Evolutionary conservation across 345 rosid species (phyloP), one percentile per base, ranked within the genome.

Genomic region (Pistacia integerrima): DNA sequence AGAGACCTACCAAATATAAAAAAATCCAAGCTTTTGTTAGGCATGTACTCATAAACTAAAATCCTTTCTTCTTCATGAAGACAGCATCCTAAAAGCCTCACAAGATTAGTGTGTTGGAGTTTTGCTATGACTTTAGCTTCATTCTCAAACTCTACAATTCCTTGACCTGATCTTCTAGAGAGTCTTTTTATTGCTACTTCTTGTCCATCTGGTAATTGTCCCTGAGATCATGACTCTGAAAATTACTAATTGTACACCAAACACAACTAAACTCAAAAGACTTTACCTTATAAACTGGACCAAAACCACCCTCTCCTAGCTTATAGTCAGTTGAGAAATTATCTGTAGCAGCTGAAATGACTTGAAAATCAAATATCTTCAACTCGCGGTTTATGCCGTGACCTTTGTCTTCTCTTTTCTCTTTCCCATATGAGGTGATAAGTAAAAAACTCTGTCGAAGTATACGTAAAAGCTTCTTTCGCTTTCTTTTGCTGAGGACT

Each of bases 51-150:
- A 8, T 66, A 66, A 28, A 66, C 58, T 25, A 69, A 30, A 48
- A 69, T 12, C 72, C n/a, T 51, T 52, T 69, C 72, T 3, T 14
- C 62, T 35, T 20, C 48, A 18, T 13, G 63, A 18, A 70, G 58
- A 33, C 25, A 70, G 36, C 61, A 55, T 36, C 73, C 73, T 55
- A 70, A 54, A 70, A 70, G 73, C 73, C 63, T 70, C 48, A 70
- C 73, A 33, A 70, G 73, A 70, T 70, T 70, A 8, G 61, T 70
- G 73, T 70, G 63, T 16, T 70, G 73, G 30, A 70, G 73, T 55
- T 70, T 70, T 0, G 73, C 61, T 8, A 55, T 70, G 62, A 70
- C 28, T 70, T 67, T 67, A 46, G 56, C 12, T 12, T 67, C 70
- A 55, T 57, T 57, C 64, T 70, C 57, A 5, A 56, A 70, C 60